Conservation (phyloP, 169 alveolate genomes). For the Plasmodium knowlesi region DNA sequence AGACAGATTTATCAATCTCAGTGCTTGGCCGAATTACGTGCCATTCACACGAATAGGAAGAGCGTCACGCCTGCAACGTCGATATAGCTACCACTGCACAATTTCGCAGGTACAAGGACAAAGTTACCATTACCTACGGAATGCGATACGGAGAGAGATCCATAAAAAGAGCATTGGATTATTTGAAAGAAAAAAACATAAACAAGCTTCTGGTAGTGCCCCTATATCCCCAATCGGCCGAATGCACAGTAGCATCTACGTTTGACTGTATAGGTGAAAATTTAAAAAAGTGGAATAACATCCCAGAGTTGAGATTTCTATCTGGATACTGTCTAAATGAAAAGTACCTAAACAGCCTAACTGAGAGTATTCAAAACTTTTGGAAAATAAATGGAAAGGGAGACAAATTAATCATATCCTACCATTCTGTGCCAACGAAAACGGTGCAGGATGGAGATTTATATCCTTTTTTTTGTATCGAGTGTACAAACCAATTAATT, state of each 20-base stretch:
- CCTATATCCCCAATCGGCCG: constrained; percentile 81
- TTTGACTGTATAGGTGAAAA: constrained; percentile 72
- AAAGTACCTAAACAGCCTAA: constrained; percentile 72
- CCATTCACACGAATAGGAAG: background rate
- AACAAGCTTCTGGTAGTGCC: constrained; percentile 79
- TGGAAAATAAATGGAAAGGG: constrained; percentile 76
- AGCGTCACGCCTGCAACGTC: no score
- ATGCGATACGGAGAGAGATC: constrained; percentile 80
- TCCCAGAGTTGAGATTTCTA: constrained; percentile 78
- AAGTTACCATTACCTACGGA: constrained; percentile 44
- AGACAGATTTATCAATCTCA: background rate
- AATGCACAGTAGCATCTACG: constrained; percentile 77
- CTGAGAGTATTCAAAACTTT: constrained; percentile 60
- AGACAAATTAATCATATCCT: constrained; percentile 55
- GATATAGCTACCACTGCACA: background rate
- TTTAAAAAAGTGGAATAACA: constrained; percentile 76
- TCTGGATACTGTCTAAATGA: constrained; percentile 78
- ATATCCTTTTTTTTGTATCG: constrained; percentile 74
- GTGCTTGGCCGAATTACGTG: background rate
- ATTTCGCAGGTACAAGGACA: constrained; percentile 28
- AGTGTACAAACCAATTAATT: constrained; percentile 49
- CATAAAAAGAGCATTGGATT: constrained; percentile 51
- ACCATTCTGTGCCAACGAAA: constrained; percentile 53
- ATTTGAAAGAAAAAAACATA: constrained; percentile 53
- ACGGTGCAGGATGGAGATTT: constrained; percentile 56